Conservation (phyloP, 106 monocot species). For the Phalaenopsis equestris region DNA sequence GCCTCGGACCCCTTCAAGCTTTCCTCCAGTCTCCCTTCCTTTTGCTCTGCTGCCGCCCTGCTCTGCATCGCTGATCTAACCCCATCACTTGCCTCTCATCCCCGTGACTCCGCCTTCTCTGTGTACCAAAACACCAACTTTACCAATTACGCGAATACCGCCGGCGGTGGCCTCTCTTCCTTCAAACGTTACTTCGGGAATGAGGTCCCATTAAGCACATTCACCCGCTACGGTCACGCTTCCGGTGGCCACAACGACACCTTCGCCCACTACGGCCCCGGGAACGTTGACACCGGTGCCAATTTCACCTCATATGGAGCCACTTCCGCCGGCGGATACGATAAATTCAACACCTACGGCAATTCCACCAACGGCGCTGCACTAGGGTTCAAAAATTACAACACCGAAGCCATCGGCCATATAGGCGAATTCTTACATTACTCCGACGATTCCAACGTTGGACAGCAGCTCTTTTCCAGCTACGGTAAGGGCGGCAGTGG, state of each 20-base stretch:
- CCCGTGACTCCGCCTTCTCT: slow-evolving; percentile 27
- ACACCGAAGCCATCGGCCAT: slow-evolving; percentile 33
- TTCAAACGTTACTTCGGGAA: slow-evolving; percentile 66
- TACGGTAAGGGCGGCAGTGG: slow-evolving; percentile 60
- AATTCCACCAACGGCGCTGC: slow-evolving; percentile 37
- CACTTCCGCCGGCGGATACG: slow-evolving; percentile 35
- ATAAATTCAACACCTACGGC: slow-evolving; percentile 44
- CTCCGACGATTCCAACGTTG: slow-evolving; percentile 62
- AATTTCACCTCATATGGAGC: slow-evolving; percentile 74
- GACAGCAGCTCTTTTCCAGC: slow-evolving; percentile 59
- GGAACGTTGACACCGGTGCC: slow-evolving; percentile 45
- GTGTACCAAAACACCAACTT: slow-evolving; percentile 49
- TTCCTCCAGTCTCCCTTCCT: slow-evolving; percentile 26
- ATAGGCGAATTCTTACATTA: slow-evolving; percentile 37
- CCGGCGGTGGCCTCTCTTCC: slow-evolving; percentile 25
- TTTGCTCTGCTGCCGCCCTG: slow-evolving; percentile 39
- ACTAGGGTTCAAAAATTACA: slow-evolving; percentile 75
- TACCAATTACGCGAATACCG: slow-evolving; percentile 66
- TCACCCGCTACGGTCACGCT: slow-evolving; percentile 71
- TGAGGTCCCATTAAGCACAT: slow-evolving; percentile 65
- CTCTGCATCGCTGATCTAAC: slow-evolving; percentile 3
- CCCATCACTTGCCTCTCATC: slow-evolving; percentile 6
- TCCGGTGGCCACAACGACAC: slow-evolving; percentile 29
- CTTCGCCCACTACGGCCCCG: slow-evolving; percentile 42
- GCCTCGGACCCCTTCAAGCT: slow-evolving; percentile 19